These are phyloP conservation scores for Hyphochytrium catenoides DNA, from an alignment of 352 stramenopile species.

Conservation along the genomic window DNA sequence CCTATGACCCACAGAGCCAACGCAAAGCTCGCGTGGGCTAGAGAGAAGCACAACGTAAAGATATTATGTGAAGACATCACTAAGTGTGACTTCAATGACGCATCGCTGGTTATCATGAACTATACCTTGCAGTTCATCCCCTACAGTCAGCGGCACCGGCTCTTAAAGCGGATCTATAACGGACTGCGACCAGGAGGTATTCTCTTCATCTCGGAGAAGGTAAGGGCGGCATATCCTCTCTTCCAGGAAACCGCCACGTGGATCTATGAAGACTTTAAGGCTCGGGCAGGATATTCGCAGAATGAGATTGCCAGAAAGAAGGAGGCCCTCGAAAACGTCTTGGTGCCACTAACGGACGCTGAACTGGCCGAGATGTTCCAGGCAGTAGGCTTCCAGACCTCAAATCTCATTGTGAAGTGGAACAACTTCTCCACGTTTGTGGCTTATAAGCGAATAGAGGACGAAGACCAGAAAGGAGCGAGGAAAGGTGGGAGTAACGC, in stretches of 20 bases:
- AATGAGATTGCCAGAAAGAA: conserved; percentile 7
- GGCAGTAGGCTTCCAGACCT: conserved; percentile 4
- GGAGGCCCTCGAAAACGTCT: conserved; percentile 5
- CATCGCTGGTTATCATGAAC: conserved; percentile 7
- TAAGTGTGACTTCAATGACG: background rate
- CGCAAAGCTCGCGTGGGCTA: background rate
- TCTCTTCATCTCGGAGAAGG: conserved; percentile 8
- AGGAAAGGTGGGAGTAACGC: background rate
- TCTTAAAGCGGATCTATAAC: conserved; percentile 4
- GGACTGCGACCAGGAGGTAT: conserved; percentile 3
- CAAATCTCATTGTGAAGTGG: conserved; percentile 7
- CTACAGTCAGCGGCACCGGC: conserved; percentile 1
- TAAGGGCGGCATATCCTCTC: conserved; percentile 3
- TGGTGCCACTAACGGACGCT: conserved; percentile 7
- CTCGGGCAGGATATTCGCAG: conserved; percentile 5
- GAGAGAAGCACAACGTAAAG: conserved; percentile 1
- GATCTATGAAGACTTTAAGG: conserved; percentile 10
- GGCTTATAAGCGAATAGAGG: conserved; percentile 3
- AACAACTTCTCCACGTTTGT: conserved; percentile 8
- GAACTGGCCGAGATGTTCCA: conserved; percentile 3
- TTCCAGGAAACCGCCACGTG: conserved; percentile 7
- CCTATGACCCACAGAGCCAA: background rate
- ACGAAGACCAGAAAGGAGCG: background rate
- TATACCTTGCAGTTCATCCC: conserved; percentile 9
- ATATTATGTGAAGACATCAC: background rate